Conservation (phyloP, 352 stramenopile species). For the Thalassiosira mediterranea region DNA sequence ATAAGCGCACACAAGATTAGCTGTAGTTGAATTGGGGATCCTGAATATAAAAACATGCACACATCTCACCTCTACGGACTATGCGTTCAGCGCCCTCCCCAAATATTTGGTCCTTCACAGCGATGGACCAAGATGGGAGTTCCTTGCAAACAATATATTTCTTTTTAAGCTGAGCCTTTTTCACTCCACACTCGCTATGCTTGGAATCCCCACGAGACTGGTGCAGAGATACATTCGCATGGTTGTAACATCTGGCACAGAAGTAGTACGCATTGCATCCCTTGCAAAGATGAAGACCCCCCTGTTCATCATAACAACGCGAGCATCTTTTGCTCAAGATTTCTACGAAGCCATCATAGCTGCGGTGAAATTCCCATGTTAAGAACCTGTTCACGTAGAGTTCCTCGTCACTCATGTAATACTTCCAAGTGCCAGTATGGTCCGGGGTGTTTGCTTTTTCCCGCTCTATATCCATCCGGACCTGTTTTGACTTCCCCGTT, state of each 20-base stretch:
- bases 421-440: constrained; percentile 29
- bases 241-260: constrained; percentile 5
- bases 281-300: not conserved
- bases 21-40: no score
- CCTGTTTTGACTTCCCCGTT: constrained; percentile 21
- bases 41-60: no score
- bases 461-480: constrained; percentile 42
- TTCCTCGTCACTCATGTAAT: constrained; percentile 23
- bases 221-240: not conserved
- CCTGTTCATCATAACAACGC: constrained; percentile 22
- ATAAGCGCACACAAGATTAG: no score
- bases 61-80: constrained; percentile 12
- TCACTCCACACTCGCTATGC: constrained; percentile 10
- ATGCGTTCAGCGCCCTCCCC: constrained; percentile 57
- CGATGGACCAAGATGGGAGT: constrained; percentile 57
- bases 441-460: constrained; percentile 36
- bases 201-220: not conserved
- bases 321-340: constrained; percentile 33
- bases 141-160: constrained; percentile 23
- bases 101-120: constrained; percentile 53
- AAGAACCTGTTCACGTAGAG: constrained; percentile 21
- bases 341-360: constrained; percentile 37
- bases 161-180: constrained; percentile 1
- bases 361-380: not conserved
- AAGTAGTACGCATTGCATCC: constrained; percentile 25